These are phyloP conservation scores for Actinidia arguta DNA, from an alignment of 179 eudicot species.

Conservation along the genomic window DNA sequence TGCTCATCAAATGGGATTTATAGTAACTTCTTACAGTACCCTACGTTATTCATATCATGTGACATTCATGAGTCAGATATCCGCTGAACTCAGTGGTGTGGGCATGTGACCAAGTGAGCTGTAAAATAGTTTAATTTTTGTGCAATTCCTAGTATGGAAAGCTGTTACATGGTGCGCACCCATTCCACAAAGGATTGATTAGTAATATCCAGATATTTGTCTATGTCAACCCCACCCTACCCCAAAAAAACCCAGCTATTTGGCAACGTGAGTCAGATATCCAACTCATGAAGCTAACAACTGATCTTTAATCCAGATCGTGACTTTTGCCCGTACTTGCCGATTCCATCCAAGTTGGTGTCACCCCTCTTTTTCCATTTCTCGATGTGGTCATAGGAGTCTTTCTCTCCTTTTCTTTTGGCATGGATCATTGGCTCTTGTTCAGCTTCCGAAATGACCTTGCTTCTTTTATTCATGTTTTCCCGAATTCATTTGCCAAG, in stretches of 20 bases:
- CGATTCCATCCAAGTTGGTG: background rate
- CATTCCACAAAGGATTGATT: too few relatives aligned
- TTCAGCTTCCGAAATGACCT: background rate
- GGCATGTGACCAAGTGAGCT: too few relatives aligned
- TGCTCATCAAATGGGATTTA: conserved; percentile 3
- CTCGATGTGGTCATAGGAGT: background rate
- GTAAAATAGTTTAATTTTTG: too few relatives aligned
- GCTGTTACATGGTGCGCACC: too few relatives aligned
- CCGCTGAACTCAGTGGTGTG: too few relatives aligned
- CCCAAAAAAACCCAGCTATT: too few relatives aligned
- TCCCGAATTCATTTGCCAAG: background rate
- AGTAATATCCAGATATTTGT: too few relatives aligned
- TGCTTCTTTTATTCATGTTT: background rate
- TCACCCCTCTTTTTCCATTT: background rate
- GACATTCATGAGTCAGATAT: background rate
- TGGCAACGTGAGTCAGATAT: too few relatives aligned
- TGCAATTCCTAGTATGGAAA: too few relatives aligned
- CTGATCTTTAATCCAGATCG: background rate
- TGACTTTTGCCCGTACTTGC: too few relatives aligned
- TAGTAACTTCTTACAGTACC: background rate
- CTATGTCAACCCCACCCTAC: too few relatives aligned
- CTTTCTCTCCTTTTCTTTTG: background rate
- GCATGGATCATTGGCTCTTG: background rate
- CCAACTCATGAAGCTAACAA: background rate
- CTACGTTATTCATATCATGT: background rate